These are phyloP conservation scores for Parastagonospora avenae DNA, from an alignment of 2,329 filamentous ascomycete genomes.

Conservation along the genomic window DNA sequence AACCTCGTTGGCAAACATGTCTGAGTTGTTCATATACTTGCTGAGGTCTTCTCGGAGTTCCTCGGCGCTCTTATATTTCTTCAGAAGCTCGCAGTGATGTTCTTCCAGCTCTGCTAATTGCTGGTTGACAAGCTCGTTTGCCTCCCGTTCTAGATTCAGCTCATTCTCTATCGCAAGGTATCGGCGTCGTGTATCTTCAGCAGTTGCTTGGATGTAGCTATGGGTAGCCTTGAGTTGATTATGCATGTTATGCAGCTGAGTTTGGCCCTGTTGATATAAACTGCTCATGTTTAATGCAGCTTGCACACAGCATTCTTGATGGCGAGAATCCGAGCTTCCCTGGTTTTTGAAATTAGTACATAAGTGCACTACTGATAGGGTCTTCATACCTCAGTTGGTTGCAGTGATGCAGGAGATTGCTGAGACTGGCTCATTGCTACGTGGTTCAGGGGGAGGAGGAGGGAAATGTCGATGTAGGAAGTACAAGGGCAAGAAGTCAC, in stretches of 20 bases:
- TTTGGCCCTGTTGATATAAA: conserved; percentile 1
- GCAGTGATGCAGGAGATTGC: not conserved
- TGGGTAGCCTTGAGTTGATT: not conserved
- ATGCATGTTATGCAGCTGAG: conserved; percentile 5
- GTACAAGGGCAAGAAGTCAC: not conserved
- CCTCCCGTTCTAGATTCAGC: not conserved
- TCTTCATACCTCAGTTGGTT: not conserved
- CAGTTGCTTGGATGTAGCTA: not conserved
- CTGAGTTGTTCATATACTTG: conserved; percentile 4
- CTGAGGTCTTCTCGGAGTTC: conserved; percentile 1
- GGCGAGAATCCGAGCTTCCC: not conserved
- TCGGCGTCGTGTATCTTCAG: not conserved
- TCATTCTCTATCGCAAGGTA: not conserved
- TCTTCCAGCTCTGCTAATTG: conserved; percentile 9
- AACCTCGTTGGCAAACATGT: conserved; percentile 5
- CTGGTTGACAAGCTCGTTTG: conserved; percentile 7
- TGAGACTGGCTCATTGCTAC: not conserved
- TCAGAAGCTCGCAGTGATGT: conserved; percentile 4
- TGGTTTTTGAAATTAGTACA: not conserved
- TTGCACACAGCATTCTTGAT: conserved; percentile 6
- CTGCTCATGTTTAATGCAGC: conserved; percentile 2
- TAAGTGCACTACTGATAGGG: not conserved
- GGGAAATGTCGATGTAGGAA: not conserved
- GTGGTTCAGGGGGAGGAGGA: not conserved
- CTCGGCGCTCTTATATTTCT: not conserved